Evolutionary conservation across 805 yeast genomes (phyloP), one percentile per base, ranked within the genome.

Genomic region (Zygosaccharomyces rouxii): DNA sequence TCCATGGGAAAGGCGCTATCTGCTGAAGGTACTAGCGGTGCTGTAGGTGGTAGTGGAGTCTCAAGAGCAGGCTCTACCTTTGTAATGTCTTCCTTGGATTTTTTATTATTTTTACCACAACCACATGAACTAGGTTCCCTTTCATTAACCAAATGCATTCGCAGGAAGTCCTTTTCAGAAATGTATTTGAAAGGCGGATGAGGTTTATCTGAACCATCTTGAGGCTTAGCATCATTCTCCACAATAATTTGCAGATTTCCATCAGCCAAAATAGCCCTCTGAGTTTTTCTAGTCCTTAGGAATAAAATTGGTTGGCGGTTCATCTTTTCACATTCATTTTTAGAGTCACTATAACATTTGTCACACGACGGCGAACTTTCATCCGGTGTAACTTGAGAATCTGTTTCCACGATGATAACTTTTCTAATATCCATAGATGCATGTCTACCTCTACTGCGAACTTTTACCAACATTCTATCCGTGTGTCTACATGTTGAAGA

Each of bases 401-500:
- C 55, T 2, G 56, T 55, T 41, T 66, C 69, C 18, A 62, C 70
- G 55, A 60, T 52, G 21, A 62, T 64, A 26, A 60, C 67, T 42
- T 64, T 63, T 22, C 66, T 55, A 19, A 61, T 78, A 44, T 76
- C 80, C 37, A 57, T 21, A 7, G 80, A 74, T 23, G 78, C 73
- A 0, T 97, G 97, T 41, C 98, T 70, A 0, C 98, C 99, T 50
- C 96, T 78, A n/a, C 87, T 79, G 23, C 96, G 76, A 10, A 92
- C 97, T 58, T 89, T 87, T 10, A 90, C 82, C 35, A 92, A 71
- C 21, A 94, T 88, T 41, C 97, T 74, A 45, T 78, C 73, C 26
- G 85, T 79, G 67, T 92, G 99, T 46, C 79, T 79, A 66, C 99
- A 92, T 47, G 84, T 80, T 0, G 92, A 81, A 1, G 97, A 86